These are phyloP conservation scores for Seminavis robusta DNA, from an alignment of 108 stramenopile species.

Conservation along the genomic window DNA sequence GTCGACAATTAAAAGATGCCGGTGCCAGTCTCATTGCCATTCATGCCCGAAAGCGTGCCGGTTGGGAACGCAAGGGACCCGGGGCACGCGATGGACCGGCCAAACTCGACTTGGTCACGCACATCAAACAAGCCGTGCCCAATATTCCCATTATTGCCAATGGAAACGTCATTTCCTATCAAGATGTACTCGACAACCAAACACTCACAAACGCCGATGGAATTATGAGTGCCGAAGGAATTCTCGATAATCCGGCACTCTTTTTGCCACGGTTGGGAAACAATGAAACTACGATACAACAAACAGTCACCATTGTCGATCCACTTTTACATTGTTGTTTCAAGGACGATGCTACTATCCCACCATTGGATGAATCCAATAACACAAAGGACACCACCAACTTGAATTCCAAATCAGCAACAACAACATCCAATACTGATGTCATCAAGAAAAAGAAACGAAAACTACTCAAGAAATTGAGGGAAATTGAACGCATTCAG, in stretches of 20 bases:
- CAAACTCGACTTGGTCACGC: slow-evolving; percentile 75
- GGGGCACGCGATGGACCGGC: slow-evolving; percentile 92
- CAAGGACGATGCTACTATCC: too few species aligned
- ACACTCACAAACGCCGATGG: slow-evolving; percentile 77
- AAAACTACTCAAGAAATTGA: slow-evolving; percentile 59
- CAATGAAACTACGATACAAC: not conserved
- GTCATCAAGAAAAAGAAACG: slow-evolving; percentile 14
- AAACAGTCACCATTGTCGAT: too few species aligned
- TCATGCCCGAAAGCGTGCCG: slow-evolving; percentile 86
- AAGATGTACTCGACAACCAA: slow-evolving; percentile 71
- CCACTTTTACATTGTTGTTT: too few species aligned
- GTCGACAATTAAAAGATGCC: slow-evolving; percentile 68
- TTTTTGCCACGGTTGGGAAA: slow-evolving; percentile 56
- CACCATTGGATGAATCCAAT: too few species aligned
- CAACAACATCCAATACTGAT: slow-evolving; percentile 12
- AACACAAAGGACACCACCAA: not conserved
- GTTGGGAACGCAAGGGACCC: slow-evolving; percentile 72
- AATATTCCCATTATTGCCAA: slow-evolving; percentile 77
- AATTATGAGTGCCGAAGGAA: slow-evolving; percentile 91
- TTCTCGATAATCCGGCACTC: slow-evolving; percentile 89
- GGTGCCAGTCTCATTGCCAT: slow-evolving; percentile 89
- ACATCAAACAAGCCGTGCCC: slow-evolving; percentile 33
- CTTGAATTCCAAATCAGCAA: slow-evolving; percentile 20
- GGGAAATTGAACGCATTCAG: slow-evolving; percentile 58
- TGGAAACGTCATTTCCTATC: slow-evolving; percentile 84